Evolutionary conservation across 768 basidiomycete species (phyloP).

Genomic region (Chalciporus sphaerocephalus): DNA sequence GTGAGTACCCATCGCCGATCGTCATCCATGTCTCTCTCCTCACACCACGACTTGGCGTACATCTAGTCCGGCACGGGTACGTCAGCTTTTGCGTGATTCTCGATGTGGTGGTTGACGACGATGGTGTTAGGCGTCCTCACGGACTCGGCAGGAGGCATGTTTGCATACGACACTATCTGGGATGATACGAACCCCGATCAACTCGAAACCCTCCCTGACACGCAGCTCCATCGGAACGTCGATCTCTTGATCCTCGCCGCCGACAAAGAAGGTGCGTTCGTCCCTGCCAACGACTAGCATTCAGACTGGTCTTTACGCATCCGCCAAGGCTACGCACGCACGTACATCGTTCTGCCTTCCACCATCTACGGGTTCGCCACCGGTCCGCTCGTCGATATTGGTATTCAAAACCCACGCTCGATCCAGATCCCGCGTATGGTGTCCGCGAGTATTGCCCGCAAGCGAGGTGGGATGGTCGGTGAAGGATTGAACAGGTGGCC

Average conservation of each 20-base stretch:
- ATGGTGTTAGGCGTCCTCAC: constrained; percentile 35
- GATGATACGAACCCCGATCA: constrained; percentile 45
- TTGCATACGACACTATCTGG: constrained; percentile 38
- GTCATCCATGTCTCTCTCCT: too few species aligned
- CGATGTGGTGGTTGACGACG: not conserved
- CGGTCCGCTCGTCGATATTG: constrained; percentile 43
- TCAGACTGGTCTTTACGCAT: not conserved
- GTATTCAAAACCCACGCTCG: constrained; percentile 46
- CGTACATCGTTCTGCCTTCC: constrained; percentile 46
- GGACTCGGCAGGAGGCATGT: constrained; percentile 44
- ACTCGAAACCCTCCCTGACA: constrained; percentile 43
- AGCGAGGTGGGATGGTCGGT: constrained; percentile 56
- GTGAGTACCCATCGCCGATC: too few species aligned
- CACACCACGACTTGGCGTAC: too few species aligned
- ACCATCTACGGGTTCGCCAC: constrained; percentile 59
- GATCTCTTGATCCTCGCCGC: constrained; percentile 45
- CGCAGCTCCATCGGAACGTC: constrained; percentile 47
- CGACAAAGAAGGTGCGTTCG: constrained; percentile 41
- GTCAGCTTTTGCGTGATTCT: not conserved
- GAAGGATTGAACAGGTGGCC: constrained; percentile 60
- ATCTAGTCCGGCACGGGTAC: constrained; percentile 49
- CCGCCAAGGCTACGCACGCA: not conserved
- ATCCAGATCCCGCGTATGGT: constrained; percentile 52
- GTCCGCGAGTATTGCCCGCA: constrained; percentile 41
- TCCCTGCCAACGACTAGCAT: not conserved